A percentile compares a stretch with the other conserved stretches of the same genome.
Conservation (phyloP, 2,329 filamentous ascomycete genomes). For the Colletotrichum horii region DNA sequence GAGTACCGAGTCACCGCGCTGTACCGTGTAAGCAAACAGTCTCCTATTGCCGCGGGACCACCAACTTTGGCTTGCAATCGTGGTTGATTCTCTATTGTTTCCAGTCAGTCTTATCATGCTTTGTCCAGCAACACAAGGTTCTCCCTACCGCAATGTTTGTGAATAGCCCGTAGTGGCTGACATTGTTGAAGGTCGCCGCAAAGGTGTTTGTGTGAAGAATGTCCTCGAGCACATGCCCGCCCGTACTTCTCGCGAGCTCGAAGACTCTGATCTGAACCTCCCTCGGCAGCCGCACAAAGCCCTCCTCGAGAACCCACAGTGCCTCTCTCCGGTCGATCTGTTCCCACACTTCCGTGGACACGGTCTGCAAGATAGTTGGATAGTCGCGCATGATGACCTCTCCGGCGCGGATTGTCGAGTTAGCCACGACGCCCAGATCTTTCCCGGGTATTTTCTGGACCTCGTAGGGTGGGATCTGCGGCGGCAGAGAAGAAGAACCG, state of each 20-base stretch:
- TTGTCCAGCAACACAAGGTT: not conserved
- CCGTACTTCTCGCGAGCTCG: constrained; percentile 32
- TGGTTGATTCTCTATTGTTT: constrained; percentile 38
- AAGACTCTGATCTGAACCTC: constrained; percentile 26
- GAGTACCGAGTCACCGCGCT: constrained; percentile 39
- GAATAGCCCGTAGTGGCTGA: constrained; percentile 34
- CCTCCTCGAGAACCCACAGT: constrained; percentile 30
- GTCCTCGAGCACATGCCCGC: constrained; percentile 35
- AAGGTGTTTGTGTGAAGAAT: constrained; percentile 39
- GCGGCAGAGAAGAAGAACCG: not conserved
- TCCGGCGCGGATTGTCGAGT: constrained; percentile 31
- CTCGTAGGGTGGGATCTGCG: constrained; percentile 25
- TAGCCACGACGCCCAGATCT: constrained; percentile 36
- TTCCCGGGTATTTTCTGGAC: constrained; percentile 31
- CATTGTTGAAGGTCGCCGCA: constrained; percentile 26
- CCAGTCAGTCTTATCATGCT: not conserved
- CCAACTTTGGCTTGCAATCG: constrained; percentile 40
- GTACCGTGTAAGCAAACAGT: not conserved
- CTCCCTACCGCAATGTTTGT: constrained; percentile 30
- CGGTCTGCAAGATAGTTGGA: constrained; percentile 28
- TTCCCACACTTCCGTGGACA: constrained; percentile 25
- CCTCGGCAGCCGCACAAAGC: constrained; percentile 30
- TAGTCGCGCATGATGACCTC: constrained; percentile 34
- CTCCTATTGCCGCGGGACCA: not conserved
- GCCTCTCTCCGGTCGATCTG: constrained; percentile 25